Conservation (phyloP, 2,329 filamentous ascomycete genomes). For the Fusarium tjaetaba region DNA sequence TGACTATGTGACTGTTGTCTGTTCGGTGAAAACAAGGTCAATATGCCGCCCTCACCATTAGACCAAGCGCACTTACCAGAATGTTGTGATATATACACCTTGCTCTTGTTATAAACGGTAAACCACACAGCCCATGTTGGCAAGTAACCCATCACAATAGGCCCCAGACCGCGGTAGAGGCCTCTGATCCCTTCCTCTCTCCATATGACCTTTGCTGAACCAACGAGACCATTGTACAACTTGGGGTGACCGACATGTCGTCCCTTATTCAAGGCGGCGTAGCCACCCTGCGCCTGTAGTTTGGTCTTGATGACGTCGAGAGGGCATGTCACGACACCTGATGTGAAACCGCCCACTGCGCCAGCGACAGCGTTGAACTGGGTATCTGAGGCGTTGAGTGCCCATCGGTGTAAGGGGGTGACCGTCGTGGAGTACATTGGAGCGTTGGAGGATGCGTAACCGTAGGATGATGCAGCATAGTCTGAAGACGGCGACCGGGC, state of each 20-base stretch:
- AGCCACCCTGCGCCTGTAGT: slow-evolving; percentile 92
- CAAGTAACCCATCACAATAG: slow-evolving; percentile 94
- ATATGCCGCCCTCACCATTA: not conserved
- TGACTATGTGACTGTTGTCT: slow-evolving; percentile 82
- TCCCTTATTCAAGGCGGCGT: slow-evolving; percentile 63
- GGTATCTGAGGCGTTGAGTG: slow-evolving; percentile 64
- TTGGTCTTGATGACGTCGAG: slow-evolving; percentile 99
- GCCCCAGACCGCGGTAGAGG: slow-evolving; percentile 91
- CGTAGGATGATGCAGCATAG: slow-evolving; percentile 52
- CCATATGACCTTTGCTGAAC: slow-evolving; percentile 88
- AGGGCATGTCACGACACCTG: slow-evolving; percentile 93
- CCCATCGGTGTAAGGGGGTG: slow-evolving; percentile 66
- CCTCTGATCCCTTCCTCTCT: slow-evolving; percentile 87
- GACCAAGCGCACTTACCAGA: slow-evolving; percentile 60
- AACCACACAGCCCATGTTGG: slow-evolving; percentile 99
- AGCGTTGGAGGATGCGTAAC: slow-evolving; percentile 46
- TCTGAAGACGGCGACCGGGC: slow-evolving; percentile 47
- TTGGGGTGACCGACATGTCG: slow-evolving; percentile 60
- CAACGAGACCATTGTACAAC: slow-evolving; percentile 87
- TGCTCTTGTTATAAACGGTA: slow-evolving; percentile 92
- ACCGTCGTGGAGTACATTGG: slow-evolving; percentile 48
- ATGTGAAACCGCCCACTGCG: slow-evolving; percentile 89
- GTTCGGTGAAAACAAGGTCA: slow-evolving; percentile 22
- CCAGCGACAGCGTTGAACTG: slow-evolving; percentile 87
- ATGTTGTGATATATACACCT: slow-evolving; percentile 74